A percentile compares a stretch with the other conserved stretches of the same genome.
Conservation (phyloP, 2,329 filamentous ascomycete species). For the Endocalyx cinctus region DNA sequence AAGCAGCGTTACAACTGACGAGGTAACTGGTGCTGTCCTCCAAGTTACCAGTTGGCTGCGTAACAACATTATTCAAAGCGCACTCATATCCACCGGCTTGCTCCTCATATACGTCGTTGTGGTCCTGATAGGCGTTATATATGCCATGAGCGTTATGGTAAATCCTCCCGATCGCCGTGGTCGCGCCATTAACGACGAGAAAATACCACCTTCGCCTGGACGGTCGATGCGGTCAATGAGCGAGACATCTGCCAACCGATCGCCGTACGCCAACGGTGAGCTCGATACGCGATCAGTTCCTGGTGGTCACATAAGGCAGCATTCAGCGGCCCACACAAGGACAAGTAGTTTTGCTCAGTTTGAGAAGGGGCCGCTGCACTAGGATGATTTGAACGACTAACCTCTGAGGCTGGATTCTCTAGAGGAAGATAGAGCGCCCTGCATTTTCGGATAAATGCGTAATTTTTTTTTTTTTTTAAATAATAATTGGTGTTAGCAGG, state of each 20-base stretch:
- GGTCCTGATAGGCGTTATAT: constrained; percentile 66
- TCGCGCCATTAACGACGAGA: constrained; percentile 1
- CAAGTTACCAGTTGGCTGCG: constrained; percentile 65
- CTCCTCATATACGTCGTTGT: constrained; percentile 75
- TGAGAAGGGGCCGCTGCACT: constrained; percentile 13
- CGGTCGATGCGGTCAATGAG: not conserved
- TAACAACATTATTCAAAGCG: constrained; percentile 67
- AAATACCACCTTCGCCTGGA: not conserved
- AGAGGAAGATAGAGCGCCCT: too few species aligned
- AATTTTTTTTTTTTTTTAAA: too few species aligned
- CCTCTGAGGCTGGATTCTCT: too few species aligned
- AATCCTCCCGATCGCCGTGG: not conserved
- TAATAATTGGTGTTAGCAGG: too few species aligned
- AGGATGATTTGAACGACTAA: too few species aligned
- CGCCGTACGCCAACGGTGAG: constrained; percentile 10
- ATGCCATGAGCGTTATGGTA: constrained; percentile 39
- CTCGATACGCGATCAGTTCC: too few species aligned
- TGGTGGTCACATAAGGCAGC: constrained; percentile 13
- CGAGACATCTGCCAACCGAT: constrained; percentile 4
- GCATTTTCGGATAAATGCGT: too few species aligned
- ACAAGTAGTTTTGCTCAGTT: constrained; percentile 18
- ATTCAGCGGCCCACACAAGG: constrained; percentile 12
- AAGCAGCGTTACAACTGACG: constrained; percentile 68
- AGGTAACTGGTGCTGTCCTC: constrained; percentile 71
- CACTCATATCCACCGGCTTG: constrained; percentile 71